phyloP scores from a whole-genome alignment of 768 basidiomycete genomes.

The Boletus insuetus region DNA sequence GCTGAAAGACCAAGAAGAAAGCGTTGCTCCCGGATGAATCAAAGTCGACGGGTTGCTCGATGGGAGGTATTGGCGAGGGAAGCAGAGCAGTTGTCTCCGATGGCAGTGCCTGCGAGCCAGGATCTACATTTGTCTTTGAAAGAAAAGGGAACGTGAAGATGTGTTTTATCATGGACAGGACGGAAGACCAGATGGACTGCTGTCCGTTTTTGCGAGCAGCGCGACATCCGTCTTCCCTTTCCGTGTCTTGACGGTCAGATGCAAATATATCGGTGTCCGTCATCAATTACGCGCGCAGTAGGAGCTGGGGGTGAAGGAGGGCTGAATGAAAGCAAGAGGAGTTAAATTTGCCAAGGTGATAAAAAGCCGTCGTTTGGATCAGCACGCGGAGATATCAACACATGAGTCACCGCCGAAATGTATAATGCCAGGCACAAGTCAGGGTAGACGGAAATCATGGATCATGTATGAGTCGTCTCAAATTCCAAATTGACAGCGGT shows the following conservation, averaged over 20 bases:
- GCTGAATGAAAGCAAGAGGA: neutral
- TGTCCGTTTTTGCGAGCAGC: constrained; percentile 1
- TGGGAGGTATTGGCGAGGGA: constrained; percentile 48
- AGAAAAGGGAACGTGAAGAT: neutral
- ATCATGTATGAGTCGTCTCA: no score
- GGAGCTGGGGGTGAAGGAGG: neutral
- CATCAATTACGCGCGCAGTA: no score
- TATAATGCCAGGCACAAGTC: no score
- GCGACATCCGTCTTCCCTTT: constrained; percentile 18
- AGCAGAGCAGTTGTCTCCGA: constrained; percentile 61
- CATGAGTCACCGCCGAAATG: no score
- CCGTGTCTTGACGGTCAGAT: constrained; percentile 62
- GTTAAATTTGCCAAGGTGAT: no score
- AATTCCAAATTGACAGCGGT: no score
- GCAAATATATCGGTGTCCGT: no score
- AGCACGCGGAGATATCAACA: no score
- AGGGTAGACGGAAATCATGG: no score
- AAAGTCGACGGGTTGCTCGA: constrained; percentile 37
- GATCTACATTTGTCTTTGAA: neutral
- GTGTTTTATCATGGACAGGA: constrained; percentile 1
- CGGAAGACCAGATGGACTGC: neutral
- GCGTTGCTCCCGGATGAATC: constrained; percentile 24
- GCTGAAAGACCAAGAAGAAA: neutral
- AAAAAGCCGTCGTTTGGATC: no score
- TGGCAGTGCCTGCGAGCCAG: neutral